phyloP scores from a whole-genome alignment of 441 rosid species.

The Eruca vesicaria region DNA sequence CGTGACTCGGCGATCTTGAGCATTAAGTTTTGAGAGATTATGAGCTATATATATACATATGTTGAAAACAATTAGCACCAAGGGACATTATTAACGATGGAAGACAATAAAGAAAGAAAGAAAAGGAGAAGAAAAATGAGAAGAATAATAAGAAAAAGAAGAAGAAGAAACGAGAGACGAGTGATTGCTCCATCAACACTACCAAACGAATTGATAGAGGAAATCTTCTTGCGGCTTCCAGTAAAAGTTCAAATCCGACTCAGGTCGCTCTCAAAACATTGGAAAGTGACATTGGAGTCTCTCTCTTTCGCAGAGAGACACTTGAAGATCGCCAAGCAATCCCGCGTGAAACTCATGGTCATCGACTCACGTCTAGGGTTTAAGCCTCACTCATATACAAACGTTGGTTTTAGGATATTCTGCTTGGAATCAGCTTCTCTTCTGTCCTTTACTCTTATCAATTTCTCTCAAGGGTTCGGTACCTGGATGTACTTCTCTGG shows the following conservation, averaged over 20 bases:
- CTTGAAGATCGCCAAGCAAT: slow-evolving; percentile 1
- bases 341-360: not conserved
- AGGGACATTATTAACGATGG: not conserved
- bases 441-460: not conserved
- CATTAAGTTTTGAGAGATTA: too few relatives aligned
- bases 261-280: slow-evolving; percentile 17
- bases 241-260: not conserved
- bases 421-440: not conserved
- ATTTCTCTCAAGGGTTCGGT: not conserved
- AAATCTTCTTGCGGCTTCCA: slow-evolving; percentile 11
- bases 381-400: not conserved
- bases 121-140: not conserved
- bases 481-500: not conserved
- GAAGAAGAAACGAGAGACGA: not conserved
- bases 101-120: not conserved
- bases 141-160: not conserved
- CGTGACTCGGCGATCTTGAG: not conserved
- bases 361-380: not conserved
- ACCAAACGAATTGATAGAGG: not conserved
- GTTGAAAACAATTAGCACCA: not conserved
- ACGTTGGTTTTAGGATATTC: not conserved
- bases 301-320: slow-evolving; percentile 7
- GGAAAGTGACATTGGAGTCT: slow-evolving; percentile 13
- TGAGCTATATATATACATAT: not conserved
- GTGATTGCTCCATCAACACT: not conserved